A percentile compares a stretch with the other conserved stretches of the same genome.
These are phyloP conservation scores for Didymellaceae sp. DNA, from an alignment of 2,329 filamentous ascomycete species.

Conservation along the genomic window DNA sequence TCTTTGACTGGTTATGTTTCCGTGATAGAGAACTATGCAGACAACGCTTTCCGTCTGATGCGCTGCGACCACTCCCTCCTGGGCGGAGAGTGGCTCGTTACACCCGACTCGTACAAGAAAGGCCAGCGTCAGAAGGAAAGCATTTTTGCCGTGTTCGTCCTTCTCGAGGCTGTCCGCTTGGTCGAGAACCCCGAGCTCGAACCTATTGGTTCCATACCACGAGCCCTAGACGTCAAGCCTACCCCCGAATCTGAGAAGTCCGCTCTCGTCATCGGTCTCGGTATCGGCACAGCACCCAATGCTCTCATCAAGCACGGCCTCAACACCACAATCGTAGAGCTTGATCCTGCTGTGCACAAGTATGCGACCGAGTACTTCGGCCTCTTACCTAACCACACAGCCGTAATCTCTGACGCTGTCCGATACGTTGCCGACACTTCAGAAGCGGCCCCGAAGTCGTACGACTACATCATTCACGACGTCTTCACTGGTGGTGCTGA, in stretches of 20 bases:
- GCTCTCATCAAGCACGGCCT: constrained; percentile 88
- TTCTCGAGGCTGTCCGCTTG: constrained; percentile 89
- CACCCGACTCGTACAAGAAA: constrained; percentile 46
- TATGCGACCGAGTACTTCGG: constrained; percentile 85
- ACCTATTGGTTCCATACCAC: constrained; percentile 10
- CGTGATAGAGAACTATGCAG: constrained; percentile 73
- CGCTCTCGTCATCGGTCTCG: constrained; percentile 88
- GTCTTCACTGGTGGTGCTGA: constrained; percentile 97
- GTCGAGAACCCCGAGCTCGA: constrained; percentile 58
- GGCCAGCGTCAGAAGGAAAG: constrained; percentile 73
- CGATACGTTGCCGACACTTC: constrained; percentile 66
- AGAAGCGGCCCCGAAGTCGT: constrained; percentile 55
- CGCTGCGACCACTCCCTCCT: constrained; percentile 93
- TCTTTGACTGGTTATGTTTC: constrained; percentile 92
- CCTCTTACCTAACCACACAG: constrained; percentile 76
- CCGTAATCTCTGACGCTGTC: constrained; percentile 83
- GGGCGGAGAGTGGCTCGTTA: constrained; percentile 85
- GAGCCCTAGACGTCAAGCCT: constrained; percentile 48
- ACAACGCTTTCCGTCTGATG: constrained; percentile 77
- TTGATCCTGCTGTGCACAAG: constrained; percentile 86
- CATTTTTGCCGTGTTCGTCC: constrained; percentile 94
- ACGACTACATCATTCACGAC: constrained; percentile 95
- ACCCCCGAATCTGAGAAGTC: constrained; percentile 70
- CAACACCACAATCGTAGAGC: constrained; percentile 91
- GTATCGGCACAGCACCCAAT: constrained; percentile 88